Evolutionary conservation across 1,284 basidiomycete genomes (phyloP).

Genomic region (Puccinia polysora): DNA sequence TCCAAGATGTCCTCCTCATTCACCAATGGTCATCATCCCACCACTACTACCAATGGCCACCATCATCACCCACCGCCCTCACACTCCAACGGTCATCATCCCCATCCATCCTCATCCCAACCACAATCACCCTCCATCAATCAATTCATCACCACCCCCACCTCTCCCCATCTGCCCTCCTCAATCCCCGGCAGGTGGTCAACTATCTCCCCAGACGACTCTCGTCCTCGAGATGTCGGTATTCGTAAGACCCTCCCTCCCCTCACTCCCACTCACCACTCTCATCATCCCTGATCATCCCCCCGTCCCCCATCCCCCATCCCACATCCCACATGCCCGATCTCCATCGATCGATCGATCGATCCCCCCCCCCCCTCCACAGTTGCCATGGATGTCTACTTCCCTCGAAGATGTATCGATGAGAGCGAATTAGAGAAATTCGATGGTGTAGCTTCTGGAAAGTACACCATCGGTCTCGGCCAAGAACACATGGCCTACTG

Average conservation of each 20-base stretch:
- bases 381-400: conserved; percentile 42
- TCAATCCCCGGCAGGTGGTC: conserved; percentile 24
- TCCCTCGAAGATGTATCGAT: conserved; percentile 65
- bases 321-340: not conserved
- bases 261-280: not conserved
- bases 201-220: not conserved
- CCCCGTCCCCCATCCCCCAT: not conserved
- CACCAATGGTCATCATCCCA: too few relatives aligned
- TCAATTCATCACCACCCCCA: conserved; percentile 37
- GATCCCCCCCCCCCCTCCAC: not conserved
- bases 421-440: conserved; percentile 90
- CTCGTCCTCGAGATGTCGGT: conserved; percentile 30
- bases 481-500: conserved; percentile 98
- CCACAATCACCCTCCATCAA: conserved; percentile 8
- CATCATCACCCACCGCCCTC: not conserved
- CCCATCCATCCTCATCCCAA: not conserved
- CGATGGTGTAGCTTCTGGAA: conserved; percentile 90
- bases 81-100: conserved; percentile 11
- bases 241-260: conserved; percentile 23
- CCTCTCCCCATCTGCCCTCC: conserved; percentile 2
- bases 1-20: too few relatives aligned
- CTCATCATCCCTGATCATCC: not conserved
- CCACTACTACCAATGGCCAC: too few relatives aligned
- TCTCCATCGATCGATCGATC: not conserved
- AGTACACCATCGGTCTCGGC: conserved; percentile 98